Evolutionary conservation across 441 rosid species (phyloP).

Genomic region (Syzygium syzygioides): DNA sequence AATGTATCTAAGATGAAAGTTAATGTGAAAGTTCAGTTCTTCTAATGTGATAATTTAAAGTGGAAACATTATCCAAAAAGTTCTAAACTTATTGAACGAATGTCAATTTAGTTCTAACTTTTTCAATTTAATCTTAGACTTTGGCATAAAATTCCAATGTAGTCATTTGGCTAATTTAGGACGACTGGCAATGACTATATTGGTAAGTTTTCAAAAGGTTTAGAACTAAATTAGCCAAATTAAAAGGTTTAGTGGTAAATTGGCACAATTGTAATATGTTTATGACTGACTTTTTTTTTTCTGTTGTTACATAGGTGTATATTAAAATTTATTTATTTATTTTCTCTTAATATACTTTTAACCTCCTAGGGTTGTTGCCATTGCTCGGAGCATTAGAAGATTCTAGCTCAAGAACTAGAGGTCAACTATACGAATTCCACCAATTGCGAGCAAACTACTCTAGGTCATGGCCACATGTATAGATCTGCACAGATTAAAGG

Average conservation of each 20-base stretch:
- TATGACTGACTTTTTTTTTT: not conserved
- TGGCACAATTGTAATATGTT: too few relatives aligned
- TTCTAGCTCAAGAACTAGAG: not conserved
- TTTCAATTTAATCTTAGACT: too few relatives aligned
- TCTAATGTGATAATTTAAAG: not conserved
- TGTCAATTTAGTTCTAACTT: too few relatives aligned
- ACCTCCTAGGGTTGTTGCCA: not conserved
- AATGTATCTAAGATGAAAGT: not conserved
- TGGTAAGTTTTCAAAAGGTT: too few relatives aligned
- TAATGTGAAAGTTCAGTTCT: not conserved
- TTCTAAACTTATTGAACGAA: too few relatives aligned
- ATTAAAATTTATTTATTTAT: not conserved
- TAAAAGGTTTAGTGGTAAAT: too few relatives aligned
- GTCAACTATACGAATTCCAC: not conserved
- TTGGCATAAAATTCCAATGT: too few relatives aligned
- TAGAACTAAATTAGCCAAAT: too few relatives aligned
- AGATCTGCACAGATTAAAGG: rapidly evolving
- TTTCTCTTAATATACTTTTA: not conserved
- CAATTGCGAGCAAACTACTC: not conserved
- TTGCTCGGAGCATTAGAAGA: not conserved
- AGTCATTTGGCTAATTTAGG: too few relatives aligned
- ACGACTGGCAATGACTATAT: too few relatives aligned
- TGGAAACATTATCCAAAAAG: not conserved
- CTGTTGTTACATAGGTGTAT: not conserved
- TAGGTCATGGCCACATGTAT: not conserved